Conservation (phyloP, 2,329 filamentous ascomycete genomes). For the Penicillium sp. region DNA sequence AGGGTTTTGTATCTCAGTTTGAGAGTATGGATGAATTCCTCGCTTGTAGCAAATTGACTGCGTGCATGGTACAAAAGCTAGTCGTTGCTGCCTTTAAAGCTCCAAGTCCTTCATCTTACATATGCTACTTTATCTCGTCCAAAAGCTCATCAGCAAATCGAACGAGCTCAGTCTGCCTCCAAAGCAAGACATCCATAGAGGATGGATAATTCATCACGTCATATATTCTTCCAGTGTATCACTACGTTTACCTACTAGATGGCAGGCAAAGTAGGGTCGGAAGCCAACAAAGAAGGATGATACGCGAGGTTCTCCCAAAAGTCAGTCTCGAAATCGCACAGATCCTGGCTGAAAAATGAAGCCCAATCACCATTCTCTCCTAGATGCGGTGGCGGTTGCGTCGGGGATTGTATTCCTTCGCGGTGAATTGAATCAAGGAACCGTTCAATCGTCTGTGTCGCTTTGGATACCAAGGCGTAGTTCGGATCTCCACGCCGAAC, state of each 20-base stretch:
- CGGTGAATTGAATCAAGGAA: constrained; percentile 26
- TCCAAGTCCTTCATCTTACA: no score
- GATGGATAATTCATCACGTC: no score
- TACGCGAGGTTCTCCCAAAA: constrained; percentile 28
- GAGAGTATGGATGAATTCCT: no score
- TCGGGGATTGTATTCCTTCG: constrained; percentile 5
- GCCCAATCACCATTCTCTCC: constrained; percentile 22
- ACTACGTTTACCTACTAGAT: constrained; percentile 1
- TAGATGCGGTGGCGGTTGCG: constrained; percentile 7
- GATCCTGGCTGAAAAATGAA: constrained; percentile 20
- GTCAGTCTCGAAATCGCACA: constrained; percentile 26
- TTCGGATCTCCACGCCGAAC: constrained; percentile 25
- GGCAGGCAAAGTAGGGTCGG: constrained; percentile 17
- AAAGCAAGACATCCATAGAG: no score
- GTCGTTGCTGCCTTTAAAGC: no score
- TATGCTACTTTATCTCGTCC: no score
- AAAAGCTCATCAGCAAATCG: no score
- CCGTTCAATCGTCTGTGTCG: constrained; percentile 24
- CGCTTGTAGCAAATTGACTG: no score
- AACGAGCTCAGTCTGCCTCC: no score
- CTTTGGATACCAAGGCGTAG: constrained; percentile 24
- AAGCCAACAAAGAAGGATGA: constrained; percentile 23
- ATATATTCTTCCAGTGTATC: neutral
- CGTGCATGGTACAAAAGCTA: no score
- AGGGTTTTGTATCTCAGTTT: no score